Conservation (phyloP, 176 grass and related monocot species). For the Themeda triandra region DNA sequence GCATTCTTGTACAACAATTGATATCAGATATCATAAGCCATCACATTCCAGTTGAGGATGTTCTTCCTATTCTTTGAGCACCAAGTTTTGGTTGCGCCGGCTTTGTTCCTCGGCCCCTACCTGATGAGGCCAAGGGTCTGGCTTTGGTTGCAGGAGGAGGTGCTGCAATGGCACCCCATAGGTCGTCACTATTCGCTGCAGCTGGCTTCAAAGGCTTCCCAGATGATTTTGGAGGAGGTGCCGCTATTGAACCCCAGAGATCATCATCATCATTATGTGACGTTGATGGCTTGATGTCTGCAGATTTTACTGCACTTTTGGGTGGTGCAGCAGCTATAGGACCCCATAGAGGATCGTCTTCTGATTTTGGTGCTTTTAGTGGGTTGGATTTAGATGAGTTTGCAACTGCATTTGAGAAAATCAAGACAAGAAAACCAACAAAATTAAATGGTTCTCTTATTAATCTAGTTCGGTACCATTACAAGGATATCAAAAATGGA, state of each 20-base stretch:
- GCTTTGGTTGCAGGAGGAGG: conserved; percentile 83
- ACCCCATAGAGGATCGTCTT: conserved; percentile 84
- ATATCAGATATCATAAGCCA: not conserved
- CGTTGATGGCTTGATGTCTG: conserved; percentile 53
- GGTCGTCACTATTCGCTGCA: conserved; percentile 44
- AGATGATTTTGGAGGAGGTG: conserved; percentile 62
- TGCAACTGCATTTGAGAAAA: conserved; percentile 44
- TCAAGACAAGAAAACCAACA: not conserved
- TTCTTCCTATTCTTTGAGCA: conserved; percentile 83
- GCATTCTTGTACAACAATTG: conserved; percentile 47
- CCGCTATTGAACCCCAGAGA: conserved; percentile 92
- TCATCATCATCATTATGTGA: conserved; percentile 55
- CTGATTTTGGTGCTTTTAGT: conserved; percentile 49
- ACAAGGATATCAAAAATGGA: not conserved
- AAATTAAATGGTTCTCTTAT: not conserved
- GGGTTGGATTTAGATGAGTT: conserved; percentile 44
- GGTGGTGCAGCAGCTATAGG: conserved; percentile 48
- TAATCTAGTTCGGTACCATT: not conserved
- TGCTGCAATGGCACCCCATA: conserved; percentile 92
- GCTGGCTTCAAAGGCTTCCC: conserved; percentile 51
- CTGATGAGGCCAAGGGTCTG: conserved; percentile 72
- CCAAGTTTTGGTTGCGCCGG: conserved; percentile 79
- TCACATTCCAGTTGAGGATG: conserved; percentile 60
- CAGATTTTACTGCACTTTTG: conserved; percentile 41
- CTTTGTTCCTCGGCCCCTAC: conserved; percentile 76